Conservation (phyloP, 2,329 filamentous ascomycete genomes). For the Penicillium freii region DNA sequence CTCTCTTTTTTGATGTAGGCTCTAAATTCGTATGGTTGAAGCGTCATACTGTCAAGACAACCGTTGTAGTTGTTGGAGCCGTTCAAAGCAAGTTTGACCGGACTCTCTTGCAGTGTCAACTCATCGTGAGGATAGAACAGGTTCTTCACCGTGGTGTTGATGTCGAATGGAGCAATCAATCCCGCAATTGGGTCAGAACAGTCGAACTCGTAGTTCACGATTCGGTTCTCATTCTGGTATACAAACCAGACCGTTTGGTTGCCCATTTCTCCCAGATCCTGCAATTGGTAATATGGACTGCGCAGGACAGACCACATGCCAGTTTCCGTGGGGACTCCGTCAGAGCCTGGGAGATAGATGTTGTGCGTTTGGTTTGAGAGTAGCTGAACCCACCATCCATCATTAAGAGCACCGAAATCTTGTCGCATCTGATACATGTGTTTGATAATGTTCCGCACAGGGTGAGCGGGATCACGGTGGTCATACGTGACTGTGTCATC, state of each 20-base stretch:
- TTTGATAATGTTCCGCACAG: conserved; percentile 60
- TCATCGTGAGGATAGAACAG: conserved; percentile 63
- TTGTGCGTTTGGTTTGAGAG: conserved; percentile 58
- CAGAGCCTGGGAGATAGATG: conserved; percentile 53
- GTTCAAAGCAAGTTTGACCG: conserved; percentile 48
- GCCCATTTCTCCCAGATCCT: conserved; percentile 49
- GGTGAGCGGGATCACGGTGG: conserved; percentile 62
- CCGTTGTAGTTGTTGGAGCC: conserved; percentile 52
- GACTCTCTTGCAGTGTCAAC: conserved; percentile 50
- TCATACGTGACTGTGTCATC: conserved; percentile 59
- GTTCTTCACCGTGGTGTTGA: conserved; percentile 58
- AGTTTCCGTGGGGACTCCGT: conserved; percentile 54
- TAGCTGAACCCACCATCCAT: conserved; percentile 56
- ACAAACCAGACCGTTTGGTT: conserved; percentile 49
- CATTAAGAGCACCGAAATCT: conserved; percentile 58
- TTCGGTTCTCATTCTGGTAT: conserved; percentile 49
- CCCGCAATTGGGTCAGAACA: conserved; percentile 52
- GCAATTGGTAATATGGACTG: conserved; percentile 50
- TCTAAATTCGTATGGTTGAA: conserved; percentile 58
- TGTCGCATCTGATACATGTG: conserved; percentile 61
- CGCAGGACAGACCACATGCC: conserved; percentile 62
- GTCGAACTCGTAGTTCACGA: conserved; percentile 56
- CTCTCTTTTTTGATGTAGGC: conserved; percentile 56
- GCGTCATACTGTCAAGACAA: conserved; percentile 53
- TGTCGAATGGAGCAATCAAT: conserved; percentile 57